phyloP scores from a whole-genome alignment of 1,139 yeast genomes.

The Blastobotrys elegans region DNA sequence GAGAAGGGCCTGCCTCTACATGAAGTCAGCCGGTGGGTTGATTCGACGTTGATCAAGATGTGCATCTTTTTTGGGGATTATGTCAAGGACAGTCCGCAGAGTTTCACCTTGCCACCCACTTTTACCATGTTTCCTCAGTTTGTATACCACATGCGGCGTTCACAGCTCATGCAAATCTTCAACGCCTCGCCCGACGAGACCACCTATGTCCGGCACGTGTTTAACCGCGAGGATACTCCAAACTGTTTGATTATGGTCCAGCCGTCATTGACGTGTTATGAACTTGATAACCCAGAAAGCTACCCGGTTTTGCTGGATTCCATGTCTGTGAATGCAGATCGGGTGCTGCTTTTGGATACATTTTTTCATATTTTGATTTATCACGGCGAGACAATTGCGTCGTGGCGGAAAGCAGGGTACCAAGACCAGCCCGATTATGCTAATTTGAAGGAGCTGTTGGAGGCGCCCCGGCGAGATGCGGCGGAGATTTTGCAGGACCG shows the following conservation, averaged over 20 bases:
- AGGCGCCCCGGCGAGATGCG: constrained; percentile 64
- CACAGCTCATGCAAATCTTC: constrained; percentile 65
- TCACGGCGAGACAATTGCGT: constrained; percentile 65
- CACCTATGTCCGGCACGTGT: constrained; percentile 59
- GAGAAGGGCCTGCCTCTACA: constrained; percentile 48
- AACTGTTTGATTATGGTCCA: constrained; percentile 71
- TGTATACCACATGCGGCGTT: constrained; percentile 64
- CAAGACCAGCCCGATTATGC: constrained; percentile 62
- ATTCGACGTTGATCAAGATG: constrained; percentile 64
- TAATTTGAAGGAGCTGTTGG: constrained; percentile 55
- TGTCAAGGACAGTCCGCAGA: constrained; percentile 56
- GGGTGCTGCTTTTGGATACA: constrained; percentile 63
- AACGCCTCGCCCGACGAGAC: constrained; percentile 81
- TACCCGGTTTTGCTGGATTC: constrained; percentile 66
- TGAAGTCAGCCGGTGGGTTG: constrained; percentile 72
- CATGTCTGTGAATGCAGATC: constrained; percentile 54
- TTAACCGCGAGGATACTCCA: constrained; percentile 61
- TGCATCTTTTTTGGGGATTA: constrained; percentile 78
- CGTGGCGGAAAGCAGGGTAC: constrained; percentile 65
- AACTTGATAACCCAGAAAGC: constrained; percentile 51
- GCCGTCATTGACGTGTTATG: constrained; percentile 65
- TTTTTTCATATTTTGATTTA: constrained; percentile 67
- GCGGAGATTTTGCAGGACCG: constrained; percentile 61
- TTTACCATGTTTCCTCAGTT: constrained; percentile 75
- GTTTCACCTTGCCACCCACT: constrained; percentile 65